Evolutionary conservation across 495 filamentous ascomycete genomes (phyloP).

Genomic region (Aspergillus carlsbadensis): DNA sequence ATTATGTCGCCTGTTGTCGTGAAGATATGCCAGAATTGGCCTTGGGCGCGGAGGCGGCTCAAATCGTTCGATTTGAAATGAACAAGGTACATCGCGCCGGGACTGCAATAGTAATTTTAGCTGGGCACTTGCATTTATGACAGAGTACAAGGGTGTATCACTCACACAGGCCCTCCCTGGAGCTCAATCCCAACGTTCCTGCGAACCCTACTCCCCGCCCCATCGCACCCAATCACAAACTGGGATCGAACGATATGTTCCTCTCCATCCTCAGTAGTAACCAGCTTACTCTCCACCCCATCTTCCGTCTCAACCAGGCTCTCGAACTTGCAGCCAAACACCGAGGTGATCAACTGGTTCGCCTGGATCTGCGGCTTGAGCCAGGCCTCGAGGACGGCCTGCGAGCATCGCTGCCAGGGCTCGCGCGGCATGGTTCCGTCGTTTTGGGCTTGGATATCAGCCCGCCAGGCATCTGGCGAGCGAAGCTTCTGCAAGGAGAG

Average conservation of each 20-base stretch:
- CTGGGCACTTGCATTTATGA: too few species aligned
- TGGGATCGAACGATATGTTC: background rate
- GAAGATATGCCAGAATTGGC: constrained; percentile 33
- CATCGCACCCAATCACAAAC: constrained; percentile 22
- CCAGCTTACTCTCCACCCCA: background rate
- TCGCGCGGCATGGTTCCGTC: constrained; percentile 16
- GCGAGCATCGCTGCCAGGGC: constrained; percentile 19
- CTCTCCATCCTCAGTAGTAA: background rate
- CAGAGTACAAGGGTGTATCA: too few species aligned
- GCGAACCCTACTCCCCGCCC: constrained; percentile 17
- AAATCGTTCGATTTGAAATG: constrained; percentile 33
- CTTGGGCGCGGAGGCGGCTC: constrained; percentile 10
- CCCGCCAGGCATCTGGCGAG: background rate
- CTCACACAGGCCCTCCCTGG: constrained; percentile 15
- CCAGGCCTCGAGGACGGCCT: constrained; percentile 24
- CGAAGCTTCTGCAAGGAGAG: background rate
- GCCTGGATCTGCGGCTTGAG: constrained; percentile 12
- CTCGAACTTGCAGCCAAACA: constrained; percentile 15
- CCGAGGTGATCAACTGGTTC: background rate
- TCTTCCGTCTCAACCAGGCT: constrained; percentile 1
- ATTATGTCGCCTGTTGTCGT: constrained; percentile 7
- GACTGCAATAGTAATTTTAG: background rate
- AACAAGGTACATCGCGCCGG: constrained; percentile 19
- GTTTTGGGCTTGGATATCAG: constrained; percentile 6
- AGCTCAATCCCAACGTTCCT: constrained; percentile 10